Evolutionary conservation across 2,329 filamentous ascomycete genomes (phyloP), one percentile per base, ranked within the genome.

Genomic region (Neurospora sp.): DNA sequence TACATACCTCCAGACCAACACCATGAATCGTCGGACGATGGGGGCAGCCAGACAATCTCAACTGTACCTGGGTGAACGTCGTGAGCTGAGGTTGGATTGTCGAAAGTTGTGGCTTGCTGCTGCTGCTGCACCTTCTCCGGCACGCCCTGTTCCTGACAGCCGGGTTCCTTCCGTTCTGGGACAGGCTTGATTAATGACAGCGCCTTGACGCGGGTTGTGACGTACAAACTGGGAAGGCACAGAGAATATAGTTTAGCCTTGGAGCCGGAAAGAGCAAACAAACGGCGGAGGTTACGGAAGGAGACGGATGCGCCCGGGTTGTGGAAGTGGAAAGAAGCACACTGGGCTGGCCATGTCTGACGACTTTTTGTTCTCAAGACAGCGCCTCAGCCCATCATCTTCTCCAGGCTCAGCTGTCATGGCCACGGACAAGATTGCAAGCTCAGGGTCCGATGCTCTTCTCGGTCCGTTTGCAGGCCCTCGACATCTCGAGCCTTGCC

Each of bases 111-210:
- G 52, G 52, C 52, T 33, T 62, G 52, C 52, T 57, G 46, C 23
- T 46, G 41, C 41, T 28, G 19, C 46, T 62, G 52, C 52, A 62
- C 52, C 52, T 62, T 62, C 52, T 62, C 52, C 52, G 28, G 52
- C 52, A 62, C 52, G 28, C 52, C 52, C 52, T 62, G 52, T 36
- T 33, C 52, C 52, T 62, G 52, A 36, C 28, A 62, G 52, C 52
- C 52, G 46, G 65, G 40, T 70, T 69, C 69, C 67, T 70, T 70
- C 69, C 69, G 36, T 69, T 69, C 38, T 70, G 37, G 69, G 67
- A 69, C 69, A 62, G 52, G 52, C 52, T 36, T 36, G 52, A 62
- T 62, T 33, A 62, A 62, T 62, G 52, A 62, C 52, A 62, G 52
- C 52, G 15, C 52, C 52, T 62, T 62, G 52, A 62, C 52, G 52